These are phyloP conservation scores for Tephrocybe rancida DNA, from an alignment of 768 basidiomycete genomes.

Conservation along the genomic window DNA sequence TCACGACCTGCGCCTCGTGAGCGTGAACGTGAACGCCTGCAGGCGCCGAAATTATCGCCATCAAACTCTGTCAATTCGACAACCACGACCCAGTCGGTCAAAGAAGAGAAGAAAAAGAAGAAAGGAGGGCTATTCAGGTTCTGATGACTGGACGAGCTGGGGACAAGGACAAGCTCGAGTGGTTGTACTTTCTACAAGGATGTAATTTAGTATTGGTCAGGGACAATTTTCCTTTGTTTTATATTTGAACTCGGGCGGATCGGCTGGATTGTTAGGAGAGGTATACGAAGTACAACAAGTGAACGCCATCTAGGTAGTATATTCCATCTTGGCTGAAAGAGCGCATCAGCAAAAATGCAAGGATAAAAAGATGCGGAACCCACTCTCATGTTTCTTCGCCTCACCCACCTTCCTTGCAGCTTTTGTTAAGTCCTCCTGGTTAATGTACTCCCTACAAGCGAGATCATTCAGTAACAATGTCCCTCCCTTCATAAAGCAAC, in stretches of 20 bases:
- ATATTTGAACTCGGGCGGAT: background rate
- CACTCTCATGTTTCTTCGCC: constrained; percentile 97
- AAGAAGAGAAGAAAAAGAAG: constrained; percentile 76
- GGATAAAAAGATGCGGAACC: constrained; percentile 26
- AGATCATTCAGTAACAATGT: background rate
- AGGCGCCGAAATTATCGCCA: constrained; percentile 48
- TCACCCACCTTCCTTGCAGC: constrained; percentile 95
- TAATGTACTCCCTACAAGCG: constrained; percentile 72
- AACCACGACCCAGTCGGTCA: constrained; percentile 27
- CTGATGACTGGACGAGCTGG: constrained; percentile 25
- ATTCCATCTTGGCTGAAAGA: constrained; percentile 56
- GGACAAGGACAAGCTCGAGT: background rate
- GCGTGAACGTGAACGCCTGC: constrained; percentile 21
- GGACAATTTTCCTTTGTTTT: constrained; percentile 9
- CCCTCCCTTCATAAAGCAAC: constrained; percentile 17
- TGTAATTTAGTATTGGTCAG: constrained; percentile 23
- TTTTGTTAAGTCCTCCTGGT: constrained; percentile 95
- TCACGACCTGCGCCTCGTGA: constrained; percentile 34
- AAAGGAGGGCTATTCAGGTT: constrained; percentile 74
- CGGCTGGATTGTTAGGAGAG: no score
- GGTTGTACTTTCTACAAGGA: constrained; percentile 9
- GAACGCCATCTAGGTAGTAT: constrained; percentile 37
- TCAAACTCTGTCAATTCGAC: constrained; percentile 50
- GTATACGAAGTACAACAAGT: constrained; percentile 17
- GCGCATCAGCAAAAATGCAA: background rate